Evolutionary conservation across 2,329 filamentous ascomycete species (phyloP).

Genomic region (Calonectria pseudoturangicola): DNA sequence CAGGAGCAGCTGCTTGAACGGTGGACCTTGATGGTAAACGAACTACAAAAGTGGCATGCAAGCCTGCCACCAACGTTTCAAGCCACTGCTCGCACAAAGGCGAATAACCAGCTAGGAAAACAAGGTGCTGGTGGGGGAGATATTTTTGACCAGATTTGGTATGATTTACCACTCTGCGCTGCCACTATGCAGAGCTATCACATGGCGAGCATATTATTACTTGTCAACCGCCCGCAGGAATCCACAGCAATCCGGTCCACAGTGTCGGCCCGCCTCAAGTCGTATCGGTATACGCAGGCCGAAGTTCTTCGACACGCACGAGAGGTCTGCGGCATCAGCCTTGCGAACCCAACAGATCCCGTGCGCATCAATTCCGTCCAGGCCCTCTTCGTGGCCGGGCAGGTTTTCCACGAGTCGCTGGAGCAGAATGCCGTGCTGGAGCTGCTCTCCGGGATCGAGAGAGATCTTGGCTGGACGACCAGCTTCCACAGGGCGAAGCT

Average conservation of each 20-base stretch:
- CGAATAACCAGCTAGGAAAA: not conserved
- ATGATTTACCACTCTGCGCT: conserved; percentile 77
- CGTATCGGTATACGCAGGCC: conserved; percentile 42
- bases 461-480: conserved; percentile 79
- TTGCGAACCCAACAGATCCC: conserved; percentile 45
- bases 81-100: conserved; percentile 41
- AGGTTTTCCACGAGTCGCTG: conserved; percentile 65
- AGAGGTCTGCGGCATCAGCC: conserved; percentile 50
- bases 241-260: conserved; percentile 51
- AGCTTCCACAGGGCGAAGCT: conserved; percentile 47
- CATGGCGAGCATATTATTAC: conserved; percentile 77
- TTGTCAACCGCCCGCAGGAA: conserved; percentile 68
- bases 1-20: conserved; percentile 47
- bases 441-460: conserved; percentile 75
- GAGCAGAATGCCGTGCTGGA: conserved; percentile 73
- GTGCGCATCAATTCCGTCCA: conserved; percentile 50
- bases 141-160: conserved; percentile 75
- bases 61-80: conserved; percentile 46
- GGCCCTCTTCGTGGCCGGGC: conserved; percentile 49
- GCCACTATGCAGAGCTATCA: conserved; percentile 80
- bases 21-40: conserved; percentile 43
- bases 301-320: conserved; percentile 44
- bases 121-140: conserved; percentile 1
- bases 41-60: conserved; percentile 45
- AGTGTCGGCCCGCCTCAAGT: conserved; percentile 47